A percentile compares a stretch with the other conserved stretches of the same genome.
Conservation (phyloP, 495 filamentous ascomycete species). For the Bombardia bombarda region DNA sequence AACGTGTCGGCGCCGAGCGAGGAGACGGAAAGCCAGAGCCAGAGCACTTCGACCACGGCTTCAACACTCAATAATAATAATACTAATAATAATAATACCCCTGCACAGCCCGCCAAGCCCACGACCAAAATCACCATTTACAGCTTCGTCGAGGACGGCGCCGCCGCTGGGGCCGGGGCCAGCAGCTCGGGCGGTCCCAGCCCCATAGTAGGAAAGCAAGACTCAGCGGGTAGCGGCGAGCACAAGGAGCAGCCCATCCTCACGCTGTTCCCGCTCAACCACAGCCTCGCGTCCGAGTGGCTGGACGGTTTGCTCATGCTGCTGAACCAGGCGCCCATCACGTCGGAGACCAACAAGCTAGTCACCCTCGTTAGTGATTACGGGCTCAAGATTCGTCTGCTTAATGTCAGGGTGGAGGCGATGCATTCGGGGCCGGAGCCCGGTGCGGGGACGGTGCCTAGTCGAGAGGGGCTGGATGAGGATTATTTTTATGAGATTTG, state of each 20-base stretch:
- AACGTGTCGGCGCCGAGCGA: conserved; percentile 64
- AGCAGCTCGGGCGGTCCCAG: conserved; percentile 16
- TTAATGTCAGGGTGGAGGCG: conserved; percentile 87
- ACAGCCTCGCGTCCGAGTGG: conserved; percentile 90
- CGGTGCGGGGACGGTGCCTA: conserved; percentile 45
- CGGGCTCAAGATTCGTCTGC: conserved; percentile 81
- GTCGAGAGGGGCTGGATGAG: conserved; percentile 55
- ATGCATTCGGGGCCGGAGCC: conserved; percentile 46
- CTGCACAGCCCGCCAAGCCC: conserved; percentile 38
- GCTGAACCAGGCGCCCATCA: conserved; percentile 90
- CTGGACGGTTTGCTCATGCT: conserved; percentile 93
- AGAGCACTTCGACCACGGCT: conserved; percentile 13
- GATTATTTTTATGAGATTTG: conserved; percentile 64
- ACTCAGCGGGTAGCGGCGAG: conserved; percentile 17
- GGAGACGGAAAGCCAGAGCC: conserved; percentile 27
- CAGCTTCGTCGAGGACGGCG: conserved; percentile 47
- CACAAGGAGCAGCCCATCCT: conserved; percentile 55
- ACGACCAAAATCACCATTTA: conserved; percentile 89
- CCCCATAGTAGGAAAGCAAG: not conserved
- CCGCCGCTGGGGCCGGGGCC: not conserved
- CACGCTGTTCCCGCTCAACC: conserved; percentile 71
- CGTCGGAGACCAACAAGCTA: conserved; percentile 85
- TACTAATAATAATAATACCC: too few species aligned
- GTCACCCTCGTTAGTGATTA: conserved; percentile 80
- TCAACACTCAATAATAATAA: too few species aligned